These are phyloP conservation scores for Artemisia argyi DNA, from an alignment of 129 eudicot genomes.

Conservation along the genomic window DNA sequence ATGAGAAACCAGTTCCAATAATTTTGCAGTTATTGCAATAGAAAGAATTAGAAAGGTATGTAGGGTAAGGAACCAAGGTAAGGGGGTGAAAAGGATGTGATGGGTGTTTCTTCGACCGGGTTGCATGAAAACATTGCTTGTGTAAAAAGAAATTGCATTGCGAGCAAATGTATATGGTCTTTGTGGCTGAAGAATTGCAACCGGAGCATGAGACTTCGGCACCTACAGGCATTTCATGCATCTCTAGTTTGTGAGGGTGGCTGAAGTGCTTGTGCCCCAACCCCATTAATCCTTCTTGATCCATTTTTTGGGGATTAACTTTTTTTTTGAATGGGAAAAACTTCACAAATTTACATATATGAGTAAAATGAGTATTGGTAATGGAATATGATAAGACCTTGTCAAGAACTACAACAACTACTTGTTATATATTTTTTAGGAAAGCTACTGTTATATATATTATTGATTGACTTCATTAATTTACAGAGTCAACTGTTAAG, in stretches of 20 bases:
- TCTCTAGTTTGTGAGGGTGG: constrained; percentile 53
- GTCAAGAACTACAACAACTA: no score
- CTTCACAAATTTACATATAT: no score
- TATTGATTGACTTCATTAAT: neutral
- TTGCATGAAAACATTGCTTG: constrained; percentile 35
- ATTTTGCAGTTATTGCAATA: constrained; percentile 39
- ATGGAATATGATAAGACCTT: no score
- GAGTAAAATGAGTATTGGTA: no score
- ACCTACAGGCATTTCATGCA: constrained; percentile 51
- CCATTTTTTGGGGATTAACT: no score
- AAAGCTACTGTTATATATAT: no score
- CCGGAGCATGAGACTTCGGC: constrained; percentile 51
- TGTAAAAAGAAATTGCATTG: constrained; percentile 37
- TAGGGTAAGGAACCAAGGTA: constrained; percentile 32
- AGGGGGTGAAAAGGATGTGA: constrained; percentile 40
- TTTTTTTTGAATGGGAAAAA: no score
- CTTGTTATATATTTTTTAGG: no score
- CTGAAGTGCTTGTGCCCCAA: constrained; percentile 63
- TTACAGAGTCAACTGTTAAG: constrained; percentile 8
- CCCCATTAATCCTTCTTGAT: constrained; percentile 36
- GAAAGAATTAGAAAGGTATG: constrained; percentile 42
- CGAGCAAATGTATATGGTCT: constrained; percentile 31
- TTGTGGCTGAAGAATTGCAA: constrained; percentile 34
- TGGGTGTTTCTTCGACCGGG: constrained; percentile 36
- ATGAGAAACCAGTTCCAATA: constrained; percentile 40